These are phyloP conservation scores for Linum trigynum DNA, from an alignment of 345 rosid species.

Conservation along the genomic window DNA sequence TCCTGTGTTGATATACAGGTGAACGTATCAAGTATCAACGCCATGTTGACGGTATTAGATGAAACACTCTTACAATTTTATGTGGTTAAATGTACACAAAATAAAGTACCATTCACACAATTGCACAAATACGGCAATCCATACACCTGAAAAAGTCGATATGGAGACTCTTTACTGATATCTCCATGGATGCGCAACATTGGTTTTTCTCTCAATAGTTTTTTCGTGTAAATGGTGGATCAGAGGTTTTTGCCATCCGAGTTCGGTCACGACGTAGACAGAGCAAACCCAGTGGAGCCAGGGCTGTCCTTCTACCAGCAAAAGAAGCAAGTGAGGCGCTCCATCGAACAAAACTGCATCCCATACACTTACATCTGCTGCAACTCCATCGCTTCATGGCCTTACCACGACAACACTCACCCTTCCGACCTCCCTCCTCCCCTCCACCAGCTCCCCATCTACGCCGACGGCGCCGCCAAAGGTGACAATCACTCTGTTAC, in stretches of 20 bases:
- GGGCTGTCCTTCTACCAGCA: constrained; percentile 42
- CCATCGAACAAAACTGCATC: constrained; percentile 28
- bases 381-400: constrained; percentile 77
- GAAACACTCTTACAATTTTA: no score
- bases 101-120: background rate
- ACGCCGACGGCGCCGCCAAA: constrained; percentile 60
- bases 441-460: constrained; percentile 48
- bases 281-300: constrained; percentile 61
- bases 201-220: background rate
- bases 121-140: no score
- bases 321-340: constrained; percentile 38
- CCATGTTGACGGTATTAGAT: no score
- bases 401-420: constrained; percentile 51
- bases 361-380: constrained; percentile 64
- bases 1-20: no score
- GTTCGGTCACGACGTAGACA: constrained; percentile 61
- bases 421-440: constrained; percentile 60
- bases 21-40: no score
- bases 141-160: no score
- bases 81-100: no score
- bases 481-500: constrained; percentile 19
- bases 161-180: no score
- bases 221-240: background rate
- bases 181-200: no score
- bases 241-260: constrained; percentile 70